phyloP scores from a whole-genome alignment of 495 filamentous ascomycete genomes.

The Astrocystis sublimbata region DNA sequence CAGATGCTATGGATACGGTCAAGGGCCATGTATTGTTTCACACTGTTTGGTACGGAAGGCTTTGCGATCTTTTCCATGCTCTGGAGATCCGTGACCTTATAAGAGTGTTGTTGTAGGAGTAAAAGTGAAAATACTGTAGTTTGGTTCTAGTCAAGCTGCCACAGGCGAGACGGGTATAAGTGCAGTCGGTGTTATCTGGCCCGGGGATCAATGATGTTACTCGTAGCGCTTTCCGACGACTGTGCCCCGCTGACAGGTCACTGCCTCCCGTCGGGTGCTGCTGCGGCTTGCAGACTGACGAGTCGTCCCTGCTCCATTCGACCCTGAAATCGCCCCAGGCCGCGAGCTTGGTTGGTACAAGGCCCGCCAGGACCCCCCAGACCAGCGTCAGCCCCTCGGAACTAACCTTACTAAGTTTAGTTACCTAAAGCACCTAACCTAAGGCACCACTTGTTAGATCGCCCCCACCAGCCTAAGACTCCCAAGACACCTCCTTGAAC shows the following conservation, averaged over 20 bases:
- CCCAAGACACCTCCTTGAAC: conserved; percentile 1
- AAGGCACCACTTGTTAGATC: background rate
- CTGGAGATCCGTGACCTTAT: too few relatives aligned
- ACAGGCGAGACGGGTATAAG: too few relatives aligned
- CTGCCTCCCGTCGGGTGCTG: background rate
- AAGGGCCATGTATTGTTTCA: background rate
- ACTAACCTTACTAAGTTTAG: conserved; percentile 5
- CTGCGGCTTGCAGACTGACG: conserved; percentile 13
- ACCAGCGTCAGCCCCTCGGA: background rate
- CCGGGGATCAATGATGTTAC: too few relatives aligned
- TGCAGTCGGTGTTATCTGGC: too few relatives aligned
- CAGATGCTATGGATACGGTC: too few relatives aligned
- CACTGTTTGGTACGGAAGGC: background rate
- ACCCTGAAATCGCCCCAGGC: conserved; percentile 6
- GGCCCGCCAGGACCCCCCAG: too few relatives aligned
- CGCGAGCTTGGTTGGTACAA: too few relatives aligned
- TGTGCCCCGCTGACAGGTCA: background rate
- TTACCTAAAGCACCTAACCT: background rate
- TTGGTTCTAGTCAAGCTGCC: too few relatives aligned
- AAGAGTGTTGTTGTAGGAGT: too few relatives aligned
- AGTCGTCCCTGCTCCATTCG: conserved; percentile 4
- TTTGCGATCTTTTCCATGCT: background rate
- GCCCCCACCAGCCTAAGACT: conserved; percentile 8
- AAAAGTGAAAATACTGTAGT: too few relatives aligned
- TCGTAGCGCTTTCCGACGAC: too few relatives aligned